Conservation (phyloP, 163 green algal species). For the Scenedesmus sp. region DNA sequence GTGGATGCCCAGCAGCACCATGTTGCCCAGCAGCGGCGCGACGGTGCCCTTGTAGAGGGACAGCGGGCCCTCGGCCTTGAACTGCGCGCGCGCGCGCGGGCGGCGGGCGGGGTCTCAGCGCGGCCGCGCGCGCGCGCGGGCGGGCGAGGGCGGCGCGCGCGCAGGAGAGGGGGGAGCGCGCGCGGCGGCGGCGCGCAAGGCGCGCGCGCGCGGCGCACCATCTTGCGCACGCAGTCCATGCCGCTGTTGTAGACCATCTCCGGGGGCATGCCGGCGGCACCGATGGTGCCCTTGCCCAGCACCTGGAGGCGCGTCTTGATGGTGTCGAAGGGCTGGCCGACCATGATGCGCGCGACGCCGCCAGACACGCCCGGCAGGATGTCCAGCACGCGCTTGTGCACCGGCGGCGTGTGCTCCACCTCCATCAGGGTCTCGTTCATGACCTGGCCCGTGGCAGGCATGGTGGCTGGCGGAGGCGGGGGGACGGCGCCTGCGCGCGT, state of each 20-base stretch:
- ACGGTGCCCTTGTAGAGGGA: constrained; percentile 59
- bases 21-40: constrained; percentile 57
- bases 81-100: constrained; percentile 9
- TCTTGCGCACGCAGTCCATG: constrained; percentile 59
- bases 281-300: constrained; percentile 54
- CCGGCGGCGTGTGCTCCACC: constrained; percentile 56
- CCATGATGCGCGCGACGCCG: constrained; percentile 57
- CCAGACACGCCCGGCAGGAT: constrained; percentile 56
- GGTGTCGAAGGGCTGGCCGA: constrained; percentile 51
- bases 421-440: constrained; percentile 55
- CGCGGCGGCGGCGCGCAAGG: too few species aligned
- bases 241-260: constrained; percentile 55
- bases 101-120: too few species aligned
- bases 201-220: constrained; percentile 27
- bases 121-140: too few species aligned
- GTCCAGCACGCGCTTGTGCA: constrained; percentile 58
- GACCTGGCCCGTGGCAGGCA: constrained; percentile 32
- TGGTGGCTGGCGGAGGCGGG: too few species aligned
- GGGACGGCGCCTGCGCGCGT: too few species aligned
- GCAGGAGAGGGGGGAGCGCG: too few species aligned
- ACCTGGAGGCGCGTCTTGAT: constrained; percentile 56
- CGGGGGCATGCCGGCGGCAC: constrained; percentile 50
- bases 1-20: constrained; percentile 66
- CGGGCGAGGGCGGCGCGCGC: too few species aligned
- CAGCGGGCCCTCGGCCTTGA: constrained; percentile 54